Percentiles rank a stretch among this genome's conserved stretches.
These are phyloP conservation scores for Microcyclospora tardicrescens DNA, from an alignment of 2,329 filamentous ascomycete genomes.

Conservation along the genomic window DNA sequence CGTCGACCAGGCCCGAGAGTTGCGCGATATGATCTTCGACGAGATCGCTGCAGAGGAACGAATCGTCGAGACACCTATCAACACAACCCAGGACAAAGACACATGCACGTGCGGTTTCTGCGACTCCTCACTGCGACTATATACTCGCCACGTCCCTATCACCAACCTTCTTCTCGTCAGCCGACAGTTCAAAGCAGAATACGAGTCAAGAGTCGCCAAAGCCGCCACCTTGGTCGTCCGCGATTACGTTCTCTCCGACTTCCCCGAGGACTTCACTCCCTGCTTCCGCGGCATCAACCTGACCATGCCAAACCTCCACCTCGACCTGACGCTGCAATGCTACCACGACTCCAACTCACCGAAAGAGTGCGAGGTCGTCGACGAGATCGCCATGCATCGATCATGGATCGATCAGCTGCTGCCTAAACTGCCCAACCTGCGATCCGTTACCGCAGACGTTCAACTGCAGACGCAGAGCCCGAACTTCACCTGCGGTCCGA, in stretches of 20 bases:
- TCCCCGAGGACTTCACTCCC: not conserved
- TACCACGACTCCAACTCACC: not conserved
- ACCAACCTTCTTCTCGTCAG: constrained; percentile 2
- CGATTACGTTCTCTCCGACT: not conserved
- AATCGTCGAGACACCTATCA: not conserved
- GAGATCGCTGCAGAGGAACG: not conserved
- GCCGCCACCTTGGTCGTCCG: not conserved
- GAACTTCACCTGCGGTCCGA: too few relatives aligned
- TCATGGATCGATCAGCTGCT: too few relatives aligned
- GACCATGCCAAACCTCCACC: not conserved
- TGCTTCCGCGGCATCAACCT: not conserved
- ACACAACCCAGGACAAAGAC: not conserved
- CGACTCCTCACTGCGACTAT: not conserved
- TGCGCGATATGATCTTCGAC: constrained; percentile 6
- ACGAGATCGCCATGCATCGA: not conserved
- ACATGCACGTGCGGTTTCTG: not conserved
- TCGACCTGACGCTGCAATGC: not conserved
- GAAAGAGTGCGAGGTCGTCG: not conserved
- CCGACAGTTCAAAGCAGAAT: constrained; percentile 3
- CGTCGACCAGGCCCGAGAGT: constrained; percentile 1
- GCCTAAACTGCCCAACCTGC: too few relatives aligned
- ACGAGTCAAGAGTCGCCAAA: not conserved
- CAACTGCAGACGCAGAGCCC: too few relatives aligned
- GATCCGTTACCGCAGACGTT: too few relatives aligned
- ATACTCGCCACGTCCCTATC: not conserved